These are phyloP conservation scores for Fusarium sp. DNA, from an alignment of 2,329 filamentous ascomycete species.

Conservation along the genomic window DNA sequence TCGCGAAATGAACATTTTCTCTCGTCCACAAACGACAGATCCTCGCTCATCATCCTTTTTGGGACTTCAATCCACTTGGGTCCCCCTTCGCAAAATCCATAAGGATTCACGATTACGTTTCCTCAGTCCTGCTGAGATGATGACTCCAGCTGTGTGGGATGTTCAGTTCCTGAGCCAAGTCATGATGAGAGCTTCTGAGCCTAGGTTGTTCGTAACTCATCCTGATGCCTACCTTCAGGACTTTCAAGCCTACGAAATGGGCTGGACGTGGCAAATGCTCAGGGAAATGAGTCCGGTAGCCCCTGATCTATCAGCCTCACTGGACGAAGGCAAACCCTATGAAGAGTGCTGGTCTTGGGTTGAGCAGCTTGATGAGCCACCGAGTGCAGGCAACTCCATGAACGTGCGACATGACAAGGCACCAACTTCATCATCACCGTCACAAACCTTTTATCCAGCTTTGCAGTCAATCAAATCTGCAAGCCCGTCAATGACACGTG, in stretches of 20 bases:
- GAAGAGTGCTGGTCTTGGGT: constrained; percentile 73
- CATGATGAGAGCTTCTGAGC: constrained; percentile 75
- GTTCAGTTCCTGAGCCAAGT: constrained; percentile 75
- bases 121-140: constrained; percentile 75
- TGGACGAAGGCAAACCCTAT: constrained; percentile 57
- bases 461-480: constrained; percentile 42
- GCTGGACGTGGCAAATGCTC: constrained; percentile 78
- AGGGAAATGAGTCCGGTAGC: constrained; percentile 69
- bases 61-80: constrained; percentile 73
- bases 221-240: constrained; percentile 79
- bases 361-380: constrained; percentile 68
- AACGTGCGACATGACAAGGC: constrained; percentile 54
- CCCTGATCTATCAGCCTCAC: constrained; percentile 51
- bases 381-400: constrained; percentile 56
- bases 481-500: constrained; percentile 48
- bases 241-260: constrained; percentile 58
- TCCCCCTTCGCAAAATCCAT: constrained; percentile 80
- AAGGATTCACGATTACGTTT: constrained; percentile 78
- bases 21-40: constrained; percentile 42
- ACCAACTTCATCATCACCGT: constrained; percentile 54
- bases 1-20: constrained; percentile 53
- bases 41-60: constrained; percentile 56
- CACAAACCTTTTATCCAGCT: constrained; percentile 45
- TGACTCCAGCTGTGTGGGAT: constrained; percentile 77
- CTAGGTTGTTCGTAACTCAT: constrained; percentile 79